phyloP scores from a whole-genome alignment of 2,329 filamentous ascomycete genomes.

The Claviceps maximensis region DNA sequence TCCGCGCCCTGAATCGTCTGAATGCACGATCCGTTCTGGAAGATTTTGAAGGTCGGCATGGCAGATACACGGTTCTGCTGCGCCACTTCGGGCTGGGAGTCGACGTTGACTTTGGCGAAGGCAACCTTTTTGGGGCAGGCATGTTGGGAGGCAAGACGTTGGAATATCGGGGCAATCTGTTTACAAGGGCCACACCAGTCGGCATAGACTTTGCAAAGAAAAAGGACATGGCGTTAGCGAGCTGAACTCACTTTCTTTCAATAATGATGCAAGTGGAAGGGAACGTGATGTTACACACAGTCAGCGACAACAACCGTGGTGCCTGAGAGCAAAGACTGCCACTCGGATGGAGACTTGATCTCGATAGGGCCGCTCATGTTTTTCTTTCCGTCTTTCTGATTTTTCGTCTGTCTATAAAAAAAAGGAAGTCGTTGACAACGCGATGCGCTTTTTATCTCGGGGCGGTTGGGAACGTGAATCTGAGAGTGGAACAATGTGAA shows the following conservation, averaged over 20 bases:
- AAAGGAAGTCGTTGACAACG: neutral
- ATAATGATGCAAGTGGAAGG: neutral
- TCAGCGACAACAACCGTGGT: conserved; percentile 78
- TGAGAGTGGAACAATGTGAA: neutral
- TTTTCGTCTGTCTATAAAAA: neutral
- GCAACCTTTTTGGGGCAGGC: conserved; percentile 12
- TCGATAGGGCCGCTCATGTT: conserved; percentile 35
- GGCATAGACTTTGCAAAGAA: conserved; percentile 37
- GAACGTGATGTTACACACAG: conserved; percentile 47
- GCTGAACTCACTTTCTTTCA: neutral
- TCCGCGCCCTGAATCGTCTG: conserved; percentile 75
- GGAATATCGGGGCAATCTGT: conserved; percentile 32
- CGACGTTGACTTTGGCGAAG: conserved; percentile 13
- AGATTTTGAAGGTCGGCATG: conserved; percentile 92
- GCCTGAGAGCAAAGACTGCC: conserved; percentile 55
- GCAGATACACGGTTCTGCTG: conserved; percentile 66
- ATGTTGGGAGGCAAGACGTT: conserved; percentile 32
- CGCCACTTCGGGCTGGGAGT: conserved; percentile 22
- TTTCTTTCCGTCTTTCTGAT: neutral
- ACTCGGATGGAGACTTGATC: conserved; percentile 56
- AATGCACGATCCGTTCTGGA: conserved; percentile 59
- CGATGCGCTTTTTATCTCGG: neutral
- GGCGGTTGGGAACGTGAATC: neutral
- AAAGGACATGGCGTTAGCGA: conserved; percentile 37
- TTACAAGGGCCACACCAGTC: conserved; percentile 39